Evolutionary conservation across 2,329 filamentous ascomycete species (phyloP).

Genomic region (Colletotrichum horii): DNA sequence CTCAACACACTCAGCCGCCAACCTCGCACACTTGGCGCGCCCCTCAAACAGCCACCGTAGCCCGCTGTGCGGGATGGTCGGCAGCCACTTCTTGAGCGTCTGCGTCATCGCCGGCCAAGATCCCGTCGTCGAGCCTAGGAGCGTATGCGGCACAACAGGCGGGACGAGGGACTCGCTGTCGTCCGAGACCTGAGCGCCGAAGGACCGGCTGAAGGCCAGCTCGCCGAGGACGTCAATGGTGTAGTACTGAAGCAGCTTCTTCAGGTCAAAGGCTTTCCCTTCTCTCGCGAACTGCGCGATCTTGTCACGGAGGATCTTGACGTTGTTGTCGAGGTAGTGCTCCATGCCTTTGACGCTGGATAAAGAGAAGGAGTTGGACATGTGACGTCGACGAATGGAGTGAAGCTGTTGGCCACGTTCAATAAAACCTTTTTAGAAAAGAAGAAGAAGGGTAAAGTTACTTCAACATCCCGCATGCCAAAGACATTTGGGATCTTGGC

Average conservation of each 20-base stretch:
- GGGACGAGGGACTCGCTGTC: constrained; percentile 32
- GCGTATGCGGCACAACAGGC: constrained; percentile 35
- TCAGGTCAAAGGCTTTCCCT: constrained; percentile 31
- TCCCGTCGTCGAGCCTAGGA: constrained; percentile 33
- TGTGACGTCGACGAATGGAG: background rate
- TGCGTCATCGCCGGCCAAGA: constrained; percentile 30
- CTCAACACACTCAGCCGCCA: constrained; percentile 25
- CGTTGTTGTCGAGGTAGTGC: constrained; percentile 33
- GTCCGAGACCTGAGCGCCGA: constrained; percentile 30
- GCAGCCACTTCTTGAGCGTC: constrained; percentile 30
- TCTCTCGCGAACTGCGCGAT: constrained; percentile 14
- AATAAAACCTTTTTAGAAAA: fast-evolving
- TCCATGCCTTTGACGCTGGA: constrained; percentile 38
- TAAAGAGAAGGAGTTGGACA: constrained; percentile 7
- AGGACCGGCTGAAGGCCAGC: constrained; percentile 35
- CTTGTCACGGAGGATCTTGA: constrained; percentile 29
- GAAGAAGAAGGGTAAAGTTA: background rate
- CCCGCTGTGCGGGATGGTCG: constrained; percentile 23
- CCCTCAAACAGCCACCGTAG: constrained; percentile 27
- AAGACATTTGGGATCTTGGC: background rate
- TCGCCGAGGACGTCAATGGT: constrained; percentile 31
- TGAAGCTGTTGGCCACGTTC: background rate
- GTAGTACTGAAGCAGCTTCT: constrained; percentile 31
- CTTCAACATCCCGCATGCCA: background rate
- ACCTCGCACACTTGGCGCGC: constrained; percentile 20